A percentile compares a stretch with the other conserved stretches of the same genome.
Conservation (phyloP, 495 filamentous ascomycete species). For the Lasiosphaeria hispida region DNA sequence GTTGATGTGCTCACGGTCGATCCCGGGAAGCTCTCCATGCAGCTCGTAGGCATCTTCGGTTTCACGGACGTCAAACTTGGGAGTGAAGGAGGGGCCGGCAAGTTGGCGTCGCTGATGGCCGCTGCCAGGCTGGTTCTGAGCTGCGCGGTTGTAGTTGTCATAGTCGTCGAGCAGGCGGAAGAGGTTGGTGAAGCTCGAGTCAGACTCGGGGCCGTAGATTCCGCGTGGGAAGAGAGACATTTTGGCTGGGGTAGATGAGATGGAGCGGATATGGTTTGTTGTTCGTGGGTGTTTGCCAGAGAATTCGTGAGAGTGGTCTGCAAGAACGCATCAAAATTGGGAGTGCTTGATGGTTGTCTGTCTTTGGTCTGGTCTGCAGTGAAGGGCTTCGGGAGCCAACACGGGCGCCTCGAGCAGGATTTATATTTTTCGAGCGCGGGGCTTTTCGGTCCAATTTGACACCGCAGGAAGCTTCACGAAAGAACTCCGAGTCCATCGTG, state of each 20-base stretch:
- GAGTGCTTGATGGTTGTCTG: no score
- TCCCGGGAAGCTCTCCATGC: conserved; percentile 83
- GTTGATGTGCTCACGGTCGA: conserved; percentile 70
- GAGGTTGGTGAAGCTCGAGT: conserved; percentile 59
- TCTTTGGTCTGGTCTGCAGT: no score
- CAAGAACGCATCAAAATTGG: no score
- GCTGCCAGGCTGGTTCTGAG: conserved; percentile 20
- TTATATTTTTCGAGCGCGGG: no score
- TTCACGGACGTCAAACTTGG: conserved; percentile 77
- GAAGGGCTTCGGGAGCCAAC: no score
- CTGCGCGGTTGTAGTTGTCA: conserved; percentile 50
- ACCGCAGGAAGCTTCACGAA: no score
- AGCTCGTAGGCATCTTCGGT: conserved; percentile 67
- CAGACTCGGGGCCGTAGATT: conserved; percentile 28
- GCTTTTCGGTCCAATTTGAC: no score
- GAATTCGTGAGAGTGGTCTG: no score
- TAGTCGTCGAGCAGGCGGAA: conserved; percentile 79
- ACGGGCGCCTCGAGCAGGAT: no score
- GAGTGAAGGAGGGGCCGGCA: conserved; percentile 30
- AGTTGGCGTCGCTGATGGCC: conserved; percentile 20
- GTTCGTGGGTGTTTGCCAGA: not conserved
- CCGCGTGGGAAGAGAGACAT: conserved; percentile 67
- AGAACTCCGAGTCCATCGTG: no score
- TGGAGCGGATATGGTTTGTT: not conserved
- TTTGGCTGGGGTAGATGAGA: conserved; percentile 24